Base-by-base conservation (phyloP, 2,329 filamentous ascomycete genomes). In the Venturia oleaginea region DNA sequence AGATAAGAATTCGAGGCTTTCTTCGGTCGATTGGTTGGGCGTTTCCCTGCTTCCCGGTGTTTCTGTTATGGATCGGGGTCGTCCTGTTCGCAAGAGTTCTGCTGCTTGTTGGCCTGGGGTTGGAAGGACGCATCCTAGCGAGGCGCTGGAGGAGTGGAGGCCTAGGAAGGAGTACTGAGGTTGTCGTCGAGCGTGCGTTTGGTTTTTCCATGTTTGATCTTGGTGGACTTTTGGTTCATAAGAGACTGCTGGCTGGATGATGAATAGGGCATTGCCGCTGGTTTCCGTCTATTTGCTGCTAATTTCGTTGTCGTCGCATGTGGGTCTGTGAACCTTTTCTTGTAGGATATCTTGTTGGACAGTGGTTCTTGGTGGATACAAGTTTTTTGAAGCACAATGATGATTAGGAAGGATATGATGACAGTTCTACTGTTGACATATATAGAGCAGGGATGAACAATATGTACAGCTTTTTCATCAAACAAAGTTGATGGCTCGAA, bases 41-140 rank as follows among this genome's bases (percentile, higher is more conserved):
- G 51, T 57, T 34, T 32, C 27, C 27, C 27, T 57, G 27, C 30
- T 57, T 27, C 51, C 51, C 34, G 51, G 51, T 19, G 51, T 57
- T 34, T 57, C 51, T 19, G 43, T 62, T 48, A 62, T 62, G 60
- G 60, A 62, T 30, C 27, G 60, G 38, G 60, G 60, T 19, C 38
- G 60, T 30, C 60, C 60, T 37, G 60, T 62, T 10, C 60, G 60
- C 15, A 62, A 62, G 60, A 46, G 38, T 37, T 46, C 40, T 37
- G 60, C 40, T 46, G 37, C 60, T 48, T 62, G 60, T 48, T 62
- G 60, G 60, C 60, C 60, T 42, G 60, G 60, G 24, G 60, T 62
- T 37, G 60, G 60, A n/a, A 42, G 60, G 38, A 48, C 40, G 30
- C 30, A 46, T 42, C 38, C 38, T 34, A 62, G 32, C 60, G 32